Base-by-base conservation (phyloP, 345 rosid genomes). In the Eucalyptus sp. region DNA sequence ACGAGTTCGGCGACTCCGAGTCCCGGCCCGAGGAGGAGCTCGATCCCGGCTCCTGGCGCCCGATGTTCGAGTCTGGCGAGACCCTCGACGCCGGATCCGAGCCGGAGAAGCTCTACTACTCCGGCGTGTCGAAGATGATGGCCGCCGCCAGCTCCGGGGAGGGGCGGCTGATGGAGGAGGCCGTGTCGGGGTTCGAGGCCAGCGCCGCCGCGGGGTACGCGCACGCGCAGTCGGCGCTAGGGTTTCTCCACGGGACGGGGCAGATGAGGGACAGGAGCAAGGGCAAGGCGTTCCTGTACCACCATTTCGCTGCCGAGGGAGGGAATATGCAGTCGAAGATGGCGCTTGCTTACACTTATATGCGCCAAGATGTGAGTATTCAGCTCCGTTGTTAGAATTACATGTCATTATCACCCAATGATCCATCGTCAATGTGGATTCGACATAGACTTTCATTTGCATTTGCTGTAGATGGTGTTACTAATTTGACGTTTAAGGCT, bases 11-110 rank as follows among this genome's bases (percentile, higher is more conserved):
- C 27, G 98, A 97, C 88, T 88, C 95, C 50, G 96, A 93, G 44
- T 90, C 95, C 17, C 96, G 93, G 89, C 88, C 98, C 6, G 98
- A 95, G 46, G 95, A 96, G 60, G 95, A 94, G 90, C 97, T 98
- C 54, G 99, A 97, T 88, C 98, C 97, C 25, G 99, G 99, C 17
- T 96, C 99, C 4, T 97, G 99, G 99, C 96, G 97, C 86, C 95
- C 96, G 51, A 92, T 97, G 88, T 95, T 98, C 87, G 99, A 97
- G 92, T 96, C 99, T n/a, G 95, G 93, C 37, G 89, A 91, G 71
- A 87, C 93, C 8, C 15, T 33, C 84, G 49, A 29, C 50, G 48
- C 88, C 22, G 88, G 87, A 18, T 88, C 90, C 31, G 93, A 87
- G 90, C 86, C 90, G 86, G 91, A 91, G 41, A 91, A 85, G 15